Base-by-base conservation (phyloP, 306 rosid genomes). In the Inga laurina region DNA sequence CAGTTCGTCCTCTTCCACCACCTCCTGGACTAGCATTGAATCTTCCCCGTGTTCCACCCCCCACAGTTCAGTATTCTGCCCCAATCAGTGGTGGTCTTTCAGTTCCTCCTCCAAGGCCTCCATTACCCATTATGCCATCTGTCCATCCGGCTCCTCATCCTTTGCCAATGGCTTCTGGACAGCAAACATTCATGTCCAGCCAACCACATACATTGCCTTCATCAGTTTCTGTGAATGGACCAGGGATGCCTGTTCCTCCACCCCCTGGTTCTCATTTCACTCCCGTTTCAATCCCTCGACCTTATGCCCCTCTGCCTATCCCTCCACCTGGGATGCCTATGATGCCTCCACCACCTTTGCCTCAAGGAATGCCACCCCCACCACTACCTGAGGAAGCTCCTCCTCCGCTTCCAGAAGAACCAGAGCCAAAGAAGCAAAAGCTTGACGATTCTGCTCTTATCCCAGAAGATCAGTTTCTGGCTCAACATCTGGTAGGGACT, bases 371-470 rank as follows among this genome's bases (percentile, higher is more conserved):
- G 86, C 93, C 95, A 30, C 98, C 99, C 0, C 98, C 99, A 0
- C 97, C 97, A 1, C 97, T 95, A 24, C 99, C 97, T 6, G 99
- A 96, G 34, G 99, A 94, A 89, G 99, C 98, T 87, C 97, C 94
- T 81, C 99, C 98, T 4, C 97, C 98, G 0, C 98, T 92, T 41
- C 99, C 97, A 11, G 98, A 94, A 10, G 99, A 96, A 83, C 99
- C 97, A 8, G 97, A 96, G 79, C 98, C 97, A 32, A 96, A 96
- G 94, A 88, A 90, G 88, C 97, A 89, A 86, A 96, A 89, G 84
- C 97, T 85, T 75, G 97, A 96, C 56, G 98, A 96, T 90, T 89
- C 91, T 48, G 81, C 89, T 88, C 97, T 96, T 79, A 87, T 90
- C 64, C 92, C 98, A 1, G 98, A 96, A 89, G 99, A 96, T 77